A percentile compares a stretch with the other conserved stretches of the same genome.
Evolutionary conservation across 441 rosid genomes (phyloP).

Genomic region (Gossypium gossypioides): DNA sequence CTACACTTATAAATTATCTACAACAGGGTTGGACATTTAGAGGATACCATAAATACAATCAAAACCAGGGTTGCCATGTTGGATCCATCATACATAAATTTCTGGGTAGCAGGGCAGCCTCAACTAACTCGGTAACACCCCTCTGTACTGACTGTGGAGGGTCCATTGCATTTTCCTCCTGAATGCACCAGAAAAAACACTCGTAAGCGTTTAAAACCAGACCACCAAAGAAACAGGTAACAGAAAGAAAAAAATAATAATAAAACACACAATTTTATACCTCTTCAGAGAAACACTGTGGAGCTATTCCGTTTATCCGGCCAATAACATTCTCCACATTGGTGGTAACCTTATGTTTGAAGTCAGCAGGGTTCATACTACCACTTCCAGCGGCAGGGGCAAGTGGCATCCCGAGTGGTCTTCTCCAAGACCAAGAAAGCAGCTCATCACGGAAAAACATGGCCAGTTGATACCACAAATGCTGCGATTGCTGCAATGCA

Average conservation of each 20-base stretch:
- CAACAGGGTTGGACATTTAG: neutral
- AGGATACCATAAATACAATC: constrained; percentile 1
- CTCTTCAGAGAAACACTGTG: constrained; percentile 77
- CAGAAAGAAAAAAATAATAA: neutral
- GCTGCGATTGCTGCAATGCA: constrained; percentile 67
- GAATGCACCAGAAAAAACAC: constrained; percentile 9
- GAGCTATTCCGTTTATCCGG: constrained; percentile 72
- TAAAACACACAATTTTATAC: constrained; percentile 24
- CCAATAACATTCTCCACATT: constrained; percentile 73
- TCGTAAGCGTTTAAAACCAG: neutral
- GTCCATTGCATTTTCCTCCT: constrained; percentile 80
- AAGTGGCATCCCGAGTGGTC: constrained; percentile 63
- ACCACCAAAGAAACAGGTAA: neutral
- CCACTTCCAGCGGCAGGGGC: constrained; percentile 49
- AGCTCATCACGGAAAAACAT: constrained; percentile 98
- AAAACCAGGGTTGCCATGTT: constrained; percentile 99
- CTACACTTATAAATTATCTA: neutral
- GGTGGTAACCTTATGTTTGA: constrained; percentile 59
- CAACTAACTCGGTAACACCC: constrained; percentile 75
- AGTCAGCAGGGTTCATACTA: constrained; percentile 55
- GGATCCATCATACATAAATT: constrained; percentile 98
- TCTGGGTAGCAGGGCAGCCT: constrained; percentile 76
- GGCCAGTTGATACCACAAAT: constrained; percentile 84
- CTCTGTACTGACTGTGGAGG: constrained; percentile 87
- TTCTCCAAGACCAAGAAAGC: constrained; percentile 90